phyloP scores from a whole-genome alignment of 2,329 filamentous ascomycete species.

The Cercospora citrullina region DNA sequence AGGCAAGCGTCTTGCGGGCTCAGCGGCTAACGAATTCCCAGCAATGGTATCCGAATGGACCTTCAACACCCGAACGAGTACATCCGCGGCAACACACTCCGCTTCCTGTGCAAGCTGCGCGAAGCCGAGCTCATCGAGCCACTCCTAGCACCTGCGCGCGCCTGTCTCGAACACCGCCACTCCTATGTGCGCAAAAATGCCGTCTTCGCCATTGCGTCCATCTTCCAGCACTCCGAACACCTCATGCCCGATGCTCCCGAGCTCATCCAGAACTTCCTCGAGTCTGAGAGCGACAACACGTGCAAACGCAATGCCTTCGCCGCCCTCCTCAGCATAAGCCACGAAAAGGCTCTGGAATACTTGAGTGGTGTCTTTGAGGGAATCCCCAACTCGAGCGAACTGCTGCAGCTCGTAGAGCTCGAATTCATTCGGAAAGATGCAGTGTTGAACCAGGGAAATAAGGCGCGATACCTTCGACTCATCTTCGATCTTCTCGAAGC shows the following conservation, averaged over 20 bases:
- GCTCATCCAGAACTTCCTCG: constrained; percentile 84
- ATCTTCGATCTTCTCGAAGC: constrained; percentile 97
- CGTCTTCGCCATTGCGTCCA: constrained; percentile 90
- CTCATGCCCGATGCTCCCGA: constrained; percentile 95
- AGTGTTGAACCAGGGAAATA: constrained; percentile 90
- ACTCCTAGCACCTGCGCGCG: constrained; percentile 84
- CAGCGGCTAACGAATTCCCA: constrained; percentile 42
- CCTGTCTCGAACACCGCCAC: constrained; percentile 92
- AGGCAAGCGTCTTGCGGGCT: neutral
- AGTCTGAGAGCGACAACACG: constrained; percentile 86
- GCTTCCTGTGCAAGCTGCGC: constrained; percentile 93
- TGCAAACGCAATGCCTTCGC: constrained; percentile 98
- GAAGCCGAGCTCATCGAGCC: constrained; percentile 96
- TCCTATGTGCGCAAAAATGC: constrained; percentile 98
- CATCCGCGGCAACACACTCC: constrained; percentile 94
- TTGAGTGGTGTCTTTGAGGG: constrained; percentile 87
- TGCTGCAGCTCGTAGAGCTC: constrained; percentile 88
- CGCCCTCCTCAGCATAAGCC: constrained; percentile 84
- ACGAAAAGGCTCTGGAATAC: constrained; percentile 87
- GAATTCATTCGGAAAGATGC: constrained; percentile 98
- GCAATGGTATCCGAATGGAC: constrained; percentile 97
- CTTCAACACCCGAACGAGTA: constrained; percentile 98
- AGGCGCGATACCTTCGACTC: constrained; percentile 87
- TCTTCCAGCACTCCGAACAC: constrained; percentile 84
- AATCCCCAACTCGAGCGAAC: constrained; percentile 89